Conservation (phyloP, 768 basidiomycete species). For the Collybiopsis confluens region DNA sequence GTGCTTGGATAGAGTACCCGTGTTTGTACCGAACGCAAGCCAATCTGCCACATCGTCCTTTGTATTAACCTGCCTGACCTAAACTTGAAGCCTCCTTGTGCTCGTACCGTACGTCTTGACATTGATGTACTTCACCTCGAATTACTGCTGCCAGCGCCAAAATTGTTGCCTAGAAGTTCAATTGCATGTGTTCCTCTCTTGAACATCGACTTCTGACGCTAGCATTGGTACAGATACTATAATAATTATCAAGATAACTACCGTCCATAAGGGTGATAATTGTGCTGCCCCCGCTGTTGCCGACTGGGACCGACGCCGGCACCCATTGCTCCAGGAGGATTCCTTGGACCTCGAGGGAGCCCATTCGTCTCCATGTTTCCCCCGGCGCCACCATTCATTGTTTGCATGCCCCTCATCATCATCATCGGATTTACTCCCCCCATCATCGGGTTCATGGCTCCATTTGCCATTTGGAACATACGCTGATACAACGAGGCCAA, state of each 20-base stretch:
- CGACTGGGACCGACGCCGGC: slow-evolving; percentile 3
- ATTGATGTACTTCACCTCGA: too few species aligned
- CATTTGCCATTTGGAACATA: slow-evolving; percentile 86
- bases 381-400: neutral
- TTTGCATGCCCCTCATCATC: neutral
- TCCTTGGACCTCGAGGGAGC: neutral
- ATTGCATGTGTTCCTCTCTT: too few species aligned
- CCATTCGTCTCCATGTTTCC: neutral
- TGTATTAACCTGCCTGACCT: too few species aligned
- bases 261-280: slow-evolving; percentile 9
- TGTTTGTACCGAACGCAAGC: too few species aligned
- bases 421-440: slow-evolving; percentile 5
- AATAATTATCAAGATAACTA: neutral
- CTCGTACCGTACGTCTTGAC: too few species aligned
- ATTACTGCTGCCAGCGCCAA: too few species aligned
- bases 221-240: too few species aligned
- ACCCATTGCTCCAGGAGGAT: neutral
- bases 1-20: too few species aligned
- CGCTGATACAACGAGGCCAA: slow-evolving; percentile 91
- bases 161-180: too few species aligned
- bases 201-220: too few species aligned
- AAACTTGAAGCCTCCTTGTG: too few species aligned
- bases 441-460: slow-evolving; percentile 54
- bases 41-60: too few species aligned
- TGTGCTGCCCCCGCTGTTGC: neutral